A percentile compares a stretch with the other conserved stretches of the same genome.
phyloP scores from a whole-genome alignment of 768 basidiomycete species.

The Suillus spraguei region DNA sequence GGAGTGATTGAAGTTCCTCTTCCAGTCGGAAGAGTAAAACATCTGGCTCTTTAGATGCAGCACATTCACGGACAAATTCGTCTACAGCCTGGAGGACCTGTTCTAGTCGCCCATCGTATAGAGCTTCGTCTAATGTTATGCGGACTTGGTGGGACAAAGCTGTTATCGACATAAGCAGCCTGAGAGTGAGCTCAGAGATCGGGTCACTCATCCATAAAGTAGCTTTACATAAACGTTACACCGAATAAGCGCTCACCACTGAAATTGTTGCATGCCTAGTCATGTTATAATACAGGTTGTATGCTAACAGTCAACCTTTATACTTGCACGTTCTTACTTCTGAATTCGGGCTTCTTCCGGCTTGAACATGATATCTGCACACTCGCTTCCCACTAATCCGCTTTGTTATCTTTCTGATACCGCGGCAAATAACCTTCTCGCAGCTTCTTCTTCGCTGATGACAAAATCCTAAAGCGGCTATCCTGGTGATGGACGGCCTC shows the following conservation, averaged over 20 bases:
- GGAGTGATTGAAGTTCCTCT: constrained; percentile 65
- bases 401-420: constrained; percentile 38
- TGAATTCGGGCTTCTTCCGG: constrained; percentile 28
- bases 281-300: not conserved
- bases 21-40: constrained; percentile 53
- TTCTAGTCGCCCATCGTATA: constrained; percentile 51
- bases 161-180: constrained; percentile 36
- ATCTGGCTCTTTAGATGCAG: constrained; percentile 49
- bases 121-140: constrained; percentile 53
- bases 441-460: constrained; percentile 35
- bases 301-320: not conserved
- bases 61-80: constrained; percentile 53
- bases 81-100: constrained; percentile 55
- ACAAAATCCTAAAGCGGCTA: constrained; percentile 34
- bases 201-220: not conserved
- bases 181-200: constrained; percentile 1
- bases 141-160: constrained; percentile 55
- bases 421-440: constrained; percentile 40
- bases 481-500: constrained; percentile 36
- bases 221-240: not conserved
- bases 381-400: constrained; percentile 42
- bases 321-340: not conserved
- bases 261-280: constrained; percentile 5
- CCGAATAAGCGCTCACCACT: not conserved
- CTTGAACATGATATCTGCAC: constrained; percentile 38